Conservation (phyloP, 768 basidiomycete genomes). For the Naganishia kalamii region DNA sequence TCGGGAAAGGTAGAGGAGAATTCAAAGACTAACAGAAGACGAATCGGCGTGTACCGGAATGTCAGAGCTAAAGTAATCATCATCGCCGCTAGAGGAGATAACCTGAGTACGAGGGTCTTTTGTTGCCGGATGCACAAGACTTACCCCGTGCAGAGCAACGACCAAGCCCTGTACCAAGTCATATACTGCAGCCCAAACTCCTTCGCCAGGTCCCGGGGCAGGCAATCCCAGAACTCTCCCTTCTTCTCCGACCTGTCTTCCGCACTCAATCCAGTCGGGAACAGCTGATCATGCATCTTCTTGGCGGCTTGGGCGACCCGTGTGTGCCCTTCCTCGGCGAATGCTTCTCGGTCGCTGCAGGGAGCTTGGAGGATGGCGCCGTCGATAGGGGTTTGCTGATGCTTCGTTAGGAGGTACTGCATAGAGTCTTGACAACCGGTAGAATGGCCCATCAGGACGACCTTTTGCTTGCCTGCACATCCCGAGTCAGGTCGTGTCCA, state of each 20-base stretch:
- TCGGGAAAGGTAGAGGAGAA: neutral
- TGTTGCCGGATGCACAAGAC: constrained; percentile 1
- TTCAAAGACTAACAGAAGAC: neutral
- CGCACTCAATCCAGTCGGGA: neutral
- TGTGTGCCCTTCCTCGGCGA: constrained; percentile 1
- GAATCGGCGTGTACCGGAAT: constrained; percentile 20
- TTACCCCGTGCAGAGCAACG: constrained; percentile 37
- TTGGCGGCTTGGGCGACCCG: constrained; percentile 24
- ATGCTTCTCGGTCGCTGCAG: constrained; percentile 39
- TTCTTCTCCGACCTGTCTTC: constrained; percentile 24
- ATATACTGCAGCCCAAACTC: constrained; percentile 24
- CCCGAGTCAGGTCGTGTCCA: neutral
- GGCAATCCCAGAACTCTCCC: constrained; percentile 29
- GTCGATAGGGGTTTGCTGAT: constrained; percentile 26
- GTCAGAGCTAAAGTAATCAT: constrained; percentile 45
- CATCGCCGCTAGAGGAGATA: constrained; percentile 35
- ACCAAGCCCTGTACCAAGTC: constrained; percentile 36
- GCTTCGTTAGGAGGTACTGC: constrained; percentile 31
- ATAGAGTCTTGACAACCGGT: constrained; percentile 44
- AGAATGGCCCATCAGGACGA: constrained; percentile 44
- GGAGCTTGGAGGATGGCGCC: constrained; percentile 46
- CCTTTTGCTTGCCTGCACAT: constrained; percentile 27
- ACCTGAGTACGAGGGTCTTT: neutral
- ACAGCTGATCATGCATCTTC: constrained; percentile 25
- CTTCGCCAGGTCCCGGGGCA: constrained; percentile 28